Percentiles rank a stretch among this genome's conserved stretches.
Conservation (phyloP, 768 basidiomycete species). For the Baorangia bicolor region DNA sequence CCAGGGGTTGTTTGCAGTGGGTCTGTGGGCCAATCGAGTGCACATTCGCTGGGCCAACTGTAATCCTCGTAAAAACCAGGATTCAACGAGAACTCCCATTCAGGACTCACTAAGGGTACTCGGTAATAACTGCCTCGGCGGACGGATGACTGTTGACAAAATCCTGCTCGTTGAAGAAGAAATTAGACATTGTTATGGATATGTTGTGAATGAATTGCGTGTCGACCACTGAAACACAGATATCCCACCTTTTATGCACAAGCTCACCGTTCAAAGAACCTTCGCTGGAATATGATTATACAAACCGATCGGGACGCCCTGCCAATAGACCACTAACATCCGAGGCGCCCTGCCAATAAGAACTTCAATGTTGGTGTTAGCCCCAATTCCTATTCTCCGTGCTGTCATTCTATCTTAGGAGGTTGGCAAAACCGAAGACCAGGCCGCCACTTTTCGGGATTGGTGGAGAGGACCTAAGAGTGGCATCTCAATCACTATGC, state of each 20-base stretch:
- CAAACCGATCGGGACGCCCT: neutral
- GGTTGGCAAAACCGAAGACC: neutral
- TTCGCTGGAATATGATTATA: neutral
- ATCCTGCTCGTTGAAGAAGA: neutral
- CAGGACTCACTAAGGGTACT: neutral
- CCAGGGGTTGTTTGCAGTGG: neutral
- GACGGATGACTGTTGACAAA: neutral
- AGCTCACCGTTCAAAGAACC: neutral
- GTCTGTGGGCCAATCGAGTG: neutral
- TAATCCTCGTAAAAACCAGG: neutral
- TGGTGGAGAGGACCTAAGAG: neutral
- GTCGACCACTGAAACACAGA: neutral
- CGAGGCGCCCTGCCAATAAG: neutral
- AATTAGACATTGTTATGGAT: neutral
- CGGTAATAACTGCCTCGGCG: too few species aligned
- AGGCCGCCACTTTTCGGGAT: neutral
- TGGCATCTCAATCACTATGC: too few species aligned
- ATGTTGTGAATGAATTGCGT: neutral
- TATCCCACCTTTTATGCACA: conserved; percentile 13
- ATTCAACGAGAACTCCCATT: neutral
- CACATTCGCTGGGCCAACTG: neutral
- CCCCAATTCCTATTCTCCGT: neutral
- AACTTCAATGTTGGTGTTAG: too few species aligned
- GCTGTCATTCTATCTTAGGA: neutral
- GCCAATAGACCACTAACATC: neutral